A percentile compares a stretch with the other conserved stretches of the same genome.
These are phyloP conservation scores for Nannochloropsis gaditana DNA, from an alignment of 108 stramenopile genomes.

Conservation along the genomic window DNA sequence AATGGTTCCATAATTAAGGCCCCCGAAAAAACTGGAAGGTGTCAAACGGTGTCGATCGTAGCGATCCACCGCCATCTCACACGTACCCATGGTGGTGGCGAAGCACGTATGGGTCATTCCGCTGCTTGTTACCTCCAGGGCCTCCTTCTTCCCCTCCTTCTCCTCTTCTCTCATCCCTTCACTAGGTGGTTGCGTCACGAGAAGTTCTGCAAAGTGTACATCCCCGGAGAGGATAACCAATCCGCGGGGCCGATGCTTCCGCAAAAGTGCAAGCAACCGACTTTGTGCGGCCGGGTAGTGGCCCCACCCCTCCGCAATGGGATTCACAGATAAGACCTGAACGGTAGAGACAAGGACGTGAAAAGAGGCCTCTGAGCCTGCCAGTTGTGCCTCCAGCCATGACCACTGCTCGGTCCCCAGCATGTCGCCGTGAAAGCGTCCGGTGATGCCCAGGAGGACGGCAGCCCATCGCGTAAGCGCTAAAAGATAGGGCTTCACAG, in stretches of 20 bases:
- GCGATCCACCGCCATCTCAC: conserved; percentile 24
- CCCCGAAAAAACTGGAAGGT: neutral
- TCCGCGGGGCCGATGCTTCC: conserved; percentile 31
- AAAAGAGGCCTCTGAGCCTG: conserved; percentile 38
- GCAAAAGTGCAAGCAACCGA: conserved; percentile 42
- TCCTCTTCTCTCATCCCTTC: neutral
- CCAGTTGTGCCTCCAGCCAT: conserved; percentile 44
- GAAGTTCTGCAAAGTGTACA: conserved; percentile 52
- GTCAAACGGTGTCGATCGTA: conserved; percentile 33
- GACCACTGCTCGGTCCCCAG: conserved; percentile 52
- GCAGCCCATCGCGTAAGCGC: neutral
- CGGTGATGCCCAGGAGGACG: conserved; percentile 37
- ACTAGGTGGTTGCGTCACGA: neutral
- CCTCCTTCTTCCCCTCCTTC: conserved; percentile 27
- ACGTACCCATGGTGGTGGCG: conserved; percentile 21
- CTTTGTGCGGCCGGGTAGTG: conserved; percentile 46
- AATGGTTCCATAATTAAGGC: neutral
- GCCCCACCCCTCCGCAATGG: conserved; percentile 53
- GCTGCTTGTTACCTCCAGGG: conserved; percentile 48
- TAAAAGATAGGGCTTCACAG: neutral
- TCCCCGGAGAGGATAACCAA: conserved; percentile 39
- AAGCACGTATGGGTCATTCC: conserved; percentile 50
- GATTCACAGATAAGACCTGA: conserved; percentile 53
- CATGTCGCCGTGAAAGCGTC: conserved; percentile 43
- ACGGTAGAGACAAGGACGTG: conserved; percentile 50